These are phyloP conservation scores for Fusarium sp. DNA, from an alignment of 2,329 filamentous ascomycete genomes.

Conservation along the genomic window DNA sequence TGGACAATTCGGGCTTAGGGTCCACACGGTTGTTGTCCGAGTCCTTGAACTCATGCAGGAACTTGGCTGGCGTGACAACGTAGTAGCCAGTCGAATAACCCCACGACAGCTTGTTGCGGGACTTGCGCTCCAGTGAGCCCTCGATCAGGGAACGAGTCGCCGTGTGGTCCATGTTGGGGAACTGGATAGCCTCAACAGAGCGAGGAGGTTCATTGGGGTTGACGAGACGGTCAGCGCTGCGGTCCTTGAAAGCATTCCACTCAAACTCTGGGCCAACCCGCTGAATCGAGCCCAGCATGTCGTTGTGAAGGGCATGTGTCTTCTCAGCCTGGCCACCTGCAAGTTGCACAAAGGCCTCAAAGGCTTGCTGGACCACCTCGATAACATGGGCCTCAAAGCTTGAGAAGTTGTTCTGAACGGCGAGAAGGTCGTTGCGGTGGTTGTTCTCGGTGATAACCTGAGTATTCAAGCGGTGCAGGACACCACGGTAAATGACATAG, in stretches of 20 bases:
- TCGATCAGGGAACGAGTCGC: constrained; percentile 87
- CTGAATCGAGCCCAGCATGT: constrained; percentile 83
- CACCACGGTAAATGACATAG: constrained; percentile 85
- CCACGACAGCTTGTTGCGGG: constrained; percentile 82
- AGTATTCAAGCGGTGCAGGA: constrained; percentile 86
- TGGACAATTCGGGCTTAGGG: constrained; percentile 84
- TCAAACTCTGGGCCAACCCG: constrained; percentile 87
- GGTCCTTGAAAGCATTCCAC: constrained; percentile 85
- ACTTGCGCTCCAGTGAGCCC: constrained; percentile 90
- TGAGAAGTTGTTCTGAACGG: constrained; percentile 90
- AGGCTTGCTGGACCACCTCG: constrained; percentile 82
- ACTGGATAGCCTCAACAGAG: constrained; percentile 78
- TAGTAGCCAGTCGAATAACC: constrained; percentile 88
- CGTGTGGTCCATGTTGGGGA: constrained; percentile 89
- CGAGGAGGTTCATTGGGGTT: constrained; percentile 82
- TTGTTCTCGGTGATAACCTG: constrained; percentile 97
- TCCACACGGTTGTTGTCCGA: constrained; percentile 79
- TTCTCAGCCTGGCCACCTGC: constrained; percentile 85
- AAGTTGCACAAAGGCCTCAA: constrained; percentile 86
- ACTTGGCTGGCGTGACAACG: constrained; percentile 88
- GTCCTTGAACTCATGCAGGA: constrained; percentile 96
- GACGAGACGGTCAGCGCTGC: constrained; percentile 79
- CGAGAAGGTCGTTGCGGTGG: constrained; percentile 89
- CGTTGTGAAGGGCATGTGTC: constrained; percentile 82
- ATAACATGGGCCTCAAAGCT: constrained; percentile 90